These are phyloP conservation scores for Entomortierella lignicola DNA, from an alignment of 192 early-diverging fungal genomes.

Conservation along the genomic window DNA sequence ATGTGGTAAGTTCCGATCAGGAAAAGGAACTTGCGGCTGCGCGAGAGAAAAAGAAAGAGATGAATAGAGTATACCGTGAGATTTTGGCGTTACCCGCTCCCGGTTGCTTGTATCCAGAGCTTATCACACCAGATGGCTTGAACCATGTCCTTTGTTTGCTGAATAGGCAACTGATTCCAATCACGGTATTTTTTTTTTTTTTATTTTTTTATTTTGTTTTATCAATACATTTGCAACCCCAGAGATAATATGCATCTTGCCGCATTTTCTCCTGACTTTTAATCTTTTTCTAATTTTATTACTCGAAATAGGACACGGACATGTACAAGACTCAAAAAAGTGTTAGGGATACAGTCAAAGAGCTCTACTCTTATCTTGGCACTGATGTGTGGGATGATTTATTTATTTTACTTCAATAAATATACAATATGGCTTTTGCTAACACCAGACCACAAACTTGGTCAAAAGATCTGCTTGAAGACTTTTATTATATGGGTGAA, in stretches of 20 bases:
- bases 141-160: conserved; percentile 20
- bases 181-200: conserved; percentile 19
- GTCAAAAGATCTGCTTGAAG: too few species aligned
- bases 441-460: too few species aligned
- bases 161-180: conserved; percentile 20
- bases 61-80: conserved; percentile 7
- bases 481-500: background rate
- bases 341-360: conserved; percentile 2
- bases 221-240: too few species aligned
- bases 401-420: background rate
- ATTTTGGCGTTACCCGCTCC: conserved; percentile 12
- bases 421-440: too few species aligned
- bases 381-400: background rate
- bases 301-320: conserved; percentile 11
- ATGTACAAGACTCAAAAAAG: conserved; percentile 14
- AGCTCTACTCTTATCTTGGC: conserved; percentile 47
- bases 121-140: conserved; percentile 6
- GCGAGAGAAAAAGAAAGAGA: conserved; percentile 13
- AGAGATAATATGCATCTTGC: too few species aligned
- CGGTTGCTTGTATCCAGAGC: conserved; percentile 32
- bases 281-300: background rate
- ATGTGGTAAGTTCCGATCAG: background rate
- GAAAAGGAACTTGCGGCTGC: background rate
- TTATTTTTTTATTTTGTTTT: too few species aligned
- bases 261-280: too few species aligned